Conservation (phyloP, 176 grass and related monocot genomes). For the Oryza glaberrima region DNA sequence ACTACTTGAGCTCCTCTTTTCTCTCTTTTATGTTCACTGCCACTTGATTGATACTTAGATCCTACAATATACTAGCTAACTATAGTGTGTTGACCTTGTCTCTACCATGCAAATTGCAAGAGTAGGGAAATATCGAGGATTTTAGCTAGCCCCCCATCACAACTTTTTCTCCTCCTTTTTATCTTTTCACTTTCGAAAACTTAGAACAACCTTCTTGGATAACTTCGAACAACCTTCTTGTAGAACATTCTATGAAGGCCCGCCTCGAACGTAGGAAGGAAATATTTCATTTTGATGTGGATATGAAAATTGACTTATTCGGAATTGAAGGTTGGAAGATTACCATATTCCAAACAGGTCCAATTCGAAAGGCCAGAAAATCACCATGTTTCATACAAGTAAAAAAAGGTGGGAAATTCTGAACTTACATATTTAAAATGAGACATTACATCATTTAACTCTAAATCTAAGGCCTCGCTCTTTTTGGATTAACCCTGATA, state of each 20-base stretch:
- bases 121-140: neutral
- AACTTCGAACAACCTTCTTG: neutral
- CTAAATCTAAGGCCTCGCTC: too few relatives aligned
- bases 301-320: neutral
- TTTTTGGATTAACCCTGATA: too few relatives aligned
- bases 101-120: neutral
- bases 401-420: too few relatives aligned
- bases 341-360: too few relatives aligned
- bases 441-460: too few relatives aligned
- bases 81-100: neutral
- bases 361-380: too few relatives aligned
- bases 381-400: too few relatives aligned
- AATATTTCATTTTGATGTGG: neutral
- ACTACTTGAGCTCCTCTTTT: neutral
- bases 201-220: neutral
- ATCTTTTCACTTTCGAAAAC: neutral
- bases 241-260: too few relatives aligned
- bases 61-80: neutral
- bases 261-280: neutral
- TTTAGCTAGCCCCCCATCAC: too few relatives aligned
- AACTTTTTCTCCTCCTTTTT: too few relatives aligned
- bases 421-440: too few relatives aligned
- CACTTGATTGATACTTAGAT: constrained; percentile 5
- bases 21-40: neutral
- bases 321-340: too few relatives aligned